phyloP scores from a whole-genome alignment of 1,284 basidiomycete species.

The Ustilago sp. region DNA sequence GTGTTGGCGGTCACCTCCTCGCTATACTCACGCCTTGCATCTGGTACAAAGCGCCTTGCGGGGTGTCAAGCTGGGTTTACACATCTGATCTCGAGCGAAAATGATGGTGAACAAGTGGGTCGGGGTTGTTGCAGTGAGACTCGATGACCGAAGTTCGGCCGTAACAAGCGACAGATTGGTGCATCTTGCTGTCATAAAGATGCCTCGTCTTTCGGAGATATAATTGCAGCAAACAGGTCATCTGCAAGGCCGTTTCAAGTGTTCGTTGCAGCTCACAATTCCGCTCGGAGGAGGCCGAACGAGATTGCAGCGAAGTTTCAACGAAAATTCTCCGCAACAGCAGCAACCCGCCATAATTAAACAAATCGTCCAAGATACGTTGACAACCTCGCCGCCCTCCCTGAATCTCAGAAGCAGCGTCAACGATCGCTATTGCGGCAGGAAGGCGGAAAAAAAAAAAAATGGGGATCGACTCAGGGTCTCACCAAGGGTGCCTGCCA shows the following conservation, averaged over 20 bases:
- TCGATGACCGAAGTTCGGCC: slow-evolving; percentile 2
- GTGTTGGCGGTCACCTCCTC: background rate
- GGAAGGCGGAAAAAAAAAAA: background rate
- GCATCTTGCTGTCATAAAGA: background rate
- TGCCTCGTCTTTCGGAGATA: background rate
- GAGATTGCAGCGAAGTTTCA: slow-evolving; percentile 39
- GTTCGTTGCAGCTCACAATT: background rate
- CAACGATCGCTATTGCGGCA: background rate
- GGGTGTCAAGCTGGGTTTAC: background rate
- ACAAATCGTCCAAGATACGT: background rate
- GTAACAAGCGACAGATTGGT: slow-evolving; percentile 4
- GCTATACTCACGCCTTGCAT: background rate
- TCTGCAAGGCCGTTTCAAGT: background rate
- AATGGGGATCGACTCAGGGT: background rate
- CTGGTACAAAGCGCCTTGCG: background rate
- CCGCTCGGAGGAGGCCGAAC: slow-evolving; percentile 14
- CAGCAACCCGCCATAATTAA: background rate
- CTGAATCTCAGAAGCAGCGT: no score
- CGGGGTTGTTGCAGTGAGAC: slow-evolving; percentile 2
- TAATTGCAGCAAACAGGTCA: background rate
- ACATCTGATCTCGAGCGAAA: background rate
- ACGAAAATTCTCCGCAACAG: slow-evolving; percentile 39
- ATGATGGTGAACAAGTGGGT: background rate
- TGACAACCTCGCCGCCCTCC: background rate
- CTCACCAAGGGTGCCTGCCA: background rate